Evolutionary conservation across 2,329 filamentous ascomycete species (phyloP).

Genomic region (Pleurostoma richardsiae): DNA sequence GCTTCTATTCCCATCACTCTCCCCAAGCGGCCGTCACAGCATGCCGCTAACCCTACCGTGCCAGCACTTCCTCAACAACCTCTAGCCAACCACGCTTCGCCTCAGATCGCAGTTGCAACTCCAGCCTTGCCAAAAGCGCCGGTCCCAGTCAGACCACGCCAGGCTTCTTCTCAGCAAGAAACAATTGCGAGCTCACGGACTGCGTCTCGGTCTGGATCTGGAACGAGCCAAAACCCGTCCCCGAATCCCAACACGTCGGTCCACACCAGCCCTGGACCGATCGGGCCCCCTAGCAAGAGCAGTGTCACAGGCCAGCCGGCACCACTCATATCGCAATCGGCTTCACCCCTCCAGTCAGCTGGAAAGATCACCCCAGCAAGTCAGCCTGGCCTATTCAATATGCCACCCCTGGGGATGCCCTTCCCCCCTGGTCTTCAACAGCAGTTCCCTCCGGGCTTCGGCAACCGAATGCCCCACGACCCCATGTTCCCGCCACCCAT

Average conservation of each 20-base stretch:
- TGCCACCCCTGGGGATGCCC: conserved; percentile 54
- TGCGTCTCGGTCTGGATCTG: conserved; percentile 57
- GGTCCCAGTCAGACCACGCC: conserved; percentile 71
- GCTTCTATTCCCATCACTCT: conserved; percentile 26
- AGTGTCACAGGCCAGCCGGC: conserved; percentile 29
- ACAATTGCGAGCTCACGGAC: conserved; percentile 62
- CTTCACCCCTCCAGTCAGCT: conserved; percentile 57
- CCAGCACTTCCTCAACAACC: conserved; percentile 57
- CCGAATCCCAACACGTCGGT: conserved; percentile 58
- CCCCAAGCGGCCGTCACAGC: conserved; percentile 35
- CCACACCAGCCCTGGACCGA: conserved; percentile 60
- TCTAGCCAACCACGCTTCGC: conserved; percentile 62
- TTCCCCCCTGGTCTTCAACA: conserved; percentile 37
- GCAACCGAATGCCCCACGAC: conserved; percentile 54
- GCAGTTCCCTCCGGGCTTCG: conserved; percentile 40
- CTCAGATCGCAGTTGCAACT: conserved; percentile 72
- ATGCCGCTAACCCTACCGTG: conserved; percentile 31
- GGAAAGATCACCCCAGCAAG: conserved; percentile 19
- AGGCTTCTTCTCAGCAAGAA: conserved; percentile 75
- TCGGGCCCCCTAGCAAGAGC: conserved; percentile 56
- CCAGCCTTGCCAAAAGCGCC: conserved; percentile 79
- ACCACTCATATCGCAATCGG: conserved; percentile 39
- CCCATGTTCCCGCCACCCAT: conserved; percentile 35
- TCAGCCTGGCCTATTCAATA: conserved; percentile 44
- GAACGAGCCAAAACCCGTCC: conserved; percentile 51